Conservation (phyloP, 73 alveolate species). For the Tetrahymena elliotti region DNA sequence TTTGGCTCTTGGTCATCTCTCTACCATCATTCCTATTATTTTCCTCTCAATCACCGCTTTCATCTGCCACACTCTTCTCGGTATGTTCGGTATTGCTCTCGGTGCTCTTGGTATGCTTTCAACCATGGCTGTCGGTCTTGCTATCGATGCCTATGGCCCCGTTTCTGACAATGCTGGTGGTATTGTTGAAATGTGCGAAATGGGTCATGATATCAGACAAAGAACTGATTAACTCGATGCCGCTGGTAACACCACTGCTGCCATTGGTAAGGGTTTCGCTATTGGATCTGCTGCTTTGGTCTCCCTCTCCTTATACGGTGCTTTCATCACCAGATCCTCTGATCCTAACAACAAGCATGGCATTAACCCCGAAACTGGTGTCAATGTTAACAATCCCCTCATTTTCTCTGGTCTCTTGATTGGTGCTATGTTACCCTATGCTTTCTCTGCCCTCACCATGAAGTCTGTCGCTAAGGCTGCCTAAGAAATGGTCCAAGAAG, state of each 20-base stretch:
- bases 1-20: constrained; percentile 62
- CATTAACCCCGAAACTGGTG: constrained; percentile 38
- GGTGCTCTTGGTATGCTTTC: constrained; percentile 80
- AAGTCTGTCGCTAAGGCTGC: constrained; percentile 77
- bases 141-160: constrained; percentile 72
- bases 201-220: constrained; percentile 49
- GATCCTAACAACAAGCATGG: constrained; percentile 9
- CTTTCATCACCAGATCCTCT: constrained; percentile 61
- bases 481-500: constrained; percentile 57
- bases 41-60: constrained; percentile 59
- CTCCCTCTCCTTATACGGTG: constrained; percentile 62
- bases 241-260: constrained; percentile 74
- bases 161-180: constrained; percentile 77
- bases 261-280: constrained; percentile 70
- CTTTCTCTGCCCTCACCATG: constrained; percentile 73
- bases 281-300: constrained; percentile 73
- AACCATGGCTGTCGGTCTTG: constrained; percentile 54
- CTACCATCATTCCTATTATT: constrained; percentile 60
- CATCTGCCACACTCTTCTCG: constrained; percentile 52
- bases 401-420: constrained; percentile 66
- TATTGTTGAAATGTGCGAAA: constrained; percentile 67
- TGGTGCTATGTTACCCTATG: constrained; percentile 90
- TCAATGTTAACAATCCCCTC: constrained; percentile 67
- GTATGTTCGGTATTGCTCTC: constrained; percentile 68
- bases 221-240: constrained; percentile 68